Percentiles rank a stretch among this genome's conserved stretches.
Conservation (phyloP, 1,284 basidiomycete species). For the Malassezia obtusa region DNA sequence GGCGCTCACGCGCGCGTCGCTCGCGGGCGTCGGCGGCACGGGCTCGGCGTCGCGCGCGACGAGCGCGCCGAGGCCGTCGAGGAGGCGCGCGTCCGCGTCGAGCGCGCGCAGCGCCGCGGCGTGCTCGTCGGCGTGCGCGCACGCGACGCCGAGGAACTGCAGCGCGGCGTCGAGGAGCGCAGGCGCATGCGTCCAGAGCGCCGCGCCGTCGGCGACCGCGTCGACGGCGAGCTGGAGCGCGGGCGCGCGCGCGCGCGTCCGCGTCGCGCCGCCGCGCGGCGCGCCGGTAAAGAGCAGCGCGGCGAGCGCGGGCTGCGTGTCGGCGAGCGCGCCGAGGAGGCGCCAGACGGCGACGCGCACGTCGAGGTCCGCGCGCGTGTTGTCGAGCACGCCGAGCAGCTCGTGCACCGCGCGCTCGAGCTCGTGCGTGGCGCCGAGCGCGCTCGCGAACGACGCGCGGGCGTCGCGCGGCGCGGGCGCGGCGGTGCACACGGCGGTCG, state of each 20-base stretch:
- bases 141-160: slow-evolving; percentile 68
- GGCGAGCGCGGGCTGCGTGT: slow-evolving; percentile 77
- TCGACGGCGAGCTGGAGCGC: slow-evolving; percentile 55
- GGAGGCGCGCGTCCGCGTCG: slow-evolving; percentile 57
- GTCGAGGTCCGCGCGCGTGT: slow-evolving; percentile 58
- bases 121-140: slow-evolving; percentile 72
- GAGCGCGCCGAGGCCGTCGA: slow-evolving; percentile 58
- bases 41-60: slow-evolving; percentile 59
- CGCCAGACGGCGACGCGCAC: slow-evolving; percentile 69
- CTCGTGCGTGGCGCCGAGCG: slow-evolving; percentile 44
- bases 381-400: slow-evolving; percentile 31
- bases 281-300: slow-evolving; percentile 67
- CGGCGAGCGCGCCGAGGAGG: slow-evolving; percentile 69
- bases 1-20: slow-evolving; percentile 9
- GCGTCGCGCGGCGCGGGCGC: slow-evolving; percentile 11
- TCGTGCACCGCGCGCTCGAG: slow-evolving; percentile 28
- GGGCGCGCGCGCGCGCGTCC: slow-evolving; percentile 20
- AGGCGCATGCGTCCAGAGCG: slow-evolving; percentile 65
- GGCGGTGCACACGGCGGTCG: slow-evolving; percentile 22
- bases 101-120: slow-evolving; percentile 56
- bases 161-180: slow-evolving; percentile 66
- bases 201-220: slow-evolving; percentile 61
- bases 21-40: slow-evolving; percentile 16
- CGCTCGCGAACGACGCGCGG: slow-evolving; percentile 21
- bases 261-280: slow-evolving; percentile 49